Base-by-base conservation (phyloP, 1,139 yeast species). In the Candida glucosophila region DNA sequence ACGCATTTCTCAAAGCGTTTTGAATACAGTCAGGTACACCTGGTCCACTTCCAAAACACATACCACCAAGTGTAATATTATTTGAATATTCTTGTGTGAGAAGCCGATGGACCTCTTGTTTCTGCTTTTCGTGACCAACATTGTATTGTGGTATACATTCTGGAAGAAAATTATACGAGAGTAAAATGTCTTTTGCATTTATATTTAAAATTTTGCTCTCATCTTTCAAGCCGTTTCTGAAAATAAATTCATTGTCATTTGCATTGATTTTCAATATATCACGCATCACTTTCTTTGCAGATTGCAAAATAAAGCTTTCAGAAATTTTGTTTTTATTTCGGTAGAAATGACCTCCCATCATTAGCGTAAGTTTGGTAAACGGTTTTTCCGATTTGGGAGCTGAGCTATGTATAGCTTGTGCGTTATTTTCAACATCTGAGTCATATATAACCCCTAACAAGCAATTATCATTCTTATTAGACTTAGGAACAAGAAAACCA, bases 21-120 rank as follows among this genome's bases (percentile, higher is more conserved):
- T 69, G 51, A 2, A 83, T 79, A 39, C 90, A 80, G 50, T 86
- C 95, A 2, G 95, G 95, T 1, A 88, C 88, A 1, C 96, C 96
- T 2, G 83, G 74, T 0, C 95, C 93, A 22, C 68, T 69, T 7
- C 86, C 83, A 48, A 79, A 78, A 2, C 85, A 73, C 73, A 80
- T 82, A 0, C 96, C 97, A 13, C 92, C 86, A 6, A 81, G 44
- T 2, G 77, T 67, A 3, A 85, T 45, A 15, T 61, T 61, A 3
- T 50, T 40, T n/a, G n/a, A n/a, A 30, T 58, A 72, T 7, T 52
- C 54, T 0, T 43, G 29, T 2, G 49, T 31, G 3, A 72, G 36
- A 10, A 45, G 38, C 5, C 49, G 39, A 24, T 60, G 55, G 4
- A 51, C 47, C 15, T 67, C 52, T 4, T 44, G 34, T n/a, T 55